A percentile compares a stretch with the other conserved stretches of the same genome.
Evolutionary conservation across 164 flowering plant genomes (phyloP).

Genomic region (Euptelea pleiosperma): DNA sequence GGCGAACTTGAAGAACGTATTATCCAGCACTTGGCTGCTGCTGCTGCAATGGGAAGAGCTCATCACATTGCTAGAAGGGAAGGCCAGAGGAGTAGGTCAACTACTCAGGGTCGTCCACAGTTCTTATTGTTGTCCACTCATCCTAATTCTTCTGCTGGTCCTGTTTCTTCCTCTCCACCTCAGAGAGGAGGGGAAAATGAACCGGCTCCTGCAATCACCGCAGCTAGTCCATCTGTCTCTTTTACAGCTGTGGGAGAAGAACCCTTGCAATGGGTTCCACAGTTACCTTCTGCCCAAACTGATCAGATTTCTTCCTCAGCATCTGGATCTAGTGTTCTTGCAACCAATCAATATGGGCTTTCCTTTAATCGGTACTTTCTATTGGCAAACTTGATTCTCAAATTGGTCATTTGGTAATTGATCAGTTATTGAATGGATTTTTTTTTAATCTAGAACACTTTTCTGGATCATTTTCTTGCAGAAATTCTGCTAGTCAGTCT

Average conservation of each 20-base stretch:
- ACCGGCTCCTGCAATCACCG: slow-evolving; percentile 25
- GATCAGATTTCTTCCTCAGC: slow-evolving; percentile 38
- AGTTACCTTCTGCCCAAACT: slow-evolving; percentile 30
- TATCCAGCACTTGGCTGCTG: slow-evolving; percentile 92
- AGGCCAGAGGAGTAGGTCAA: slow-evolving; percentile 57
- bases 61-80: slow-evolving; percentile 74
- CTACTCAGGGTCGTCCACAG: slow-evolving; percentile 65
- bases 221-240: slow-evolving; percentile 30
- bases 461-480: slow-evolving; percentile 7
- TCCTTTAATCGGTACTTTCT: slow-evolving; percentile 35
- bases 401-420: neutral
- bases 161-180: slow-evolving; percentile 34
- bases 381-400: slow-evolving; percentile 6
- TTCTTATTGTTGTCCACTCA: slow-evolving; percentile 60
- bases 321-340: slow-evolving; percentile 33
- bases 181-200: slow-evolving; percentile 39
- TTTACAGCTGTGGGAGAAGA: slow-evolving; percentile 30
- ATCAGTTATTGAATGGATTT: neutral
- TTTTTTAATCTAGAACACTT: neutral
- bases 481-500: slow-evolving; percentile 43
- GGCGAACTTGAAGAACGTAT: slow-evolving; percentile 86
- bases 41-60: slow-evolving; percentile 92
- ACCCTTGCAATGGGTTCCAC: slow-evolving; percentile 23
- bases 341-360: slow-evolving; percentile 25
- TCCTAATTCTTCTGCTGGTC: slow-evolving; percentile 42